A percentile compares a stretch with the other conserved stretches of the same genome.
Conservation (phyloP, 306 rosid species). For the Hippophae tibetana region DNA sequence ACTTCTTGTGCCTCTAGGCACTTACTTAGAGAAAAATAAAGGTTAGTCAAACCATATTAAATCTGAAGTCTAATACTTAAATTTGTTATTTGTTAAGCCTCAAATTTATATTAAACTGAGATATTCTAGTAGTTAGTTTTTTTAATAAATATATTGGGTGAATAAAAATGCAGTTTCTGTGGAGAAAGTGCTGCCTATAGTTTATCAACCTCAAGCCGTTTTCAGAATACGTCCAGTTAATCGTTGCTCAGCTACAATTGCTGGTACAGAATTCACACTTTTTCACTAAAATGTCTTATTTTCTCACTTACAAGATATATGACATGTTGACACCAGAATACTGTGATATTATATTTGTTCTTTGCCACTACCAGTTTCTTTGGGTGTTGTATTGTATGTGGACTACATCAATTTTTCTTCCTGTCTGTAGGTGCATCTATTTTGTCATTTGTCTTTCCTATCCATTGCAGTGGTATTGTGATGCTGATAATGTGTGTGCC, state of each 20-base stretch:
- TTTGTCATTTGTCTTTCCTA: too few relatives aligned
- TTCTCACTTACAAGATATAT: neutral
- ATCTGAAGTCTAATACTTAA: neutral
- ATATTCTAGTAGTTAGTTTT: neutral
- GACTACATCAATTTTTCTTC: too few relatives aligned
- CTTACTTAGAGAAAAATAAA: conserved; percentile 73
- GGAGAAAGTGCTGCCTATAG: conserved; percentile 81
- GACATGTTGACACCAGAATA: neutral
- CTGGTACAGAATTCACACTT: conserved; percentile 40
- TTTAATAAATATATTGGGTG: conserved; percentile 7
- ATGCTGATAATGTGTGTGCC: too few relatives aligned
- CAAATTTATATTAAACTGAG: neutral
- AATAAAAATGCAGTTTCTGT: conserved; percentile 55
- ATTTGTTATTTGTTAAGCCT: neutral
- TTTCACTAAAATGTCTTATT: neutral
- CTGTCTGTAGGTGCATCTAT: too few relatives aligned
- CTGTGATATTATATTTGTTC: neutral
- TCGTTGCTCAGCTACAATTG: conserved; percentile 88
- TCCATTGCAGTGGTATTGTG: too few relatives aligned
- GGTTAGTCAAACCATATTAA: conserved; percentile 29
- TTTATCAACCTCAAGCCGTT: conserved; percentile 92
- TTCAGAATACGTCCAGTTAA: conserved; percentile 74
- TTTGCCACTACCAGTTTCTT: neutral
- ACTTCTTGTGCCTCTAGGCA: conserved; percentile 59
- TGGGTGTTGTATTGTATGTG: too few relatives aligned